Evolutionary conservation across 2,329 filamentous ascomycete species (phyloP).

Genomic region (Aspergillus sp.): DNA sequence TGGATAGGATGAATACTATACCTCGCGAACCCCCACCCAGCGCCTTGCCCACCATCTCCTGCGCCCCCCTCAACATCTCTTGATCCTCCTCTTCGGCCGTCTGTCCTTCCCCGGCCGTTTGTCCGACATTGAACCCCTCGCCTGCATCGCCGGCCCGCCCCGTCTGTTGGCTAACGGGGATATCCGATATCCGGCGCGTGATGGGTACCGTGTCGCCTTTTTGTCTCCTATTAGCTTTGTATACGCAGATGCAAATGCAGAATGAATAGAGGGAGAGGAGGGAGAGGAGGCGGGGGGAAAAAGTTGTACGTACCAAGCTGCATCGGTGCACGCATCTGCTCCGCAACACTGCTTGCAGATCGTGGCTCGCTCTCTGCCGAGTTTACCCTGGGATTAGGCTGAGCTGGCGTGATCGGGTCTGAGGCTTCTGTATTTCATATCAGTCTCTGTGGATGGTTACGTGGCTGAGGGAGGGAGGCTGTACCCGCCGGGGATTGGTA

Average conservation of each 20-base stretch:
- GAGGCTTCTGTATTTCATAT: slow-evolving; percentile 8
- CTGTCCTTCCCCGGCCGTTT: background rate
- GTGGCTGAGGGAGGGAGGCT: background rate
- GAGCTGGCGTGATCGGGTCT: slow-evolving; percentile 10
- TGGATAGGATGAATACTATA: slow-evolving; percentile 1
- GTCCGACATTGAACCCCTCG: slow-evolving; percentile 11
- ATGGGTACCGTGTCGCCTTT: background rate
- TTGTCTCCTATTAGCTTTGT: background rate
- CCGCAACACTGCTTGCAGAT: slow-evolving; percentile 13
- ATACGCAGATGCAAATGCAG: background rate
- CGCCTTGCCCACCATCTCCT: slow-evolving; percentile 19
- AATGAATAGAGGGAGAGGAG: background rate
- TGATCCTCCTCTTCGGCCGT: slow-evolving; percentile 3
- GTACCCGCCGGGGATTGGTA: slow-evolving; percentile 5
- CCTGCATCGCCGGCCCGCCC: slow-evolving; percentile 3
- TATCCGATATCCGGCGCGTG: background rate
- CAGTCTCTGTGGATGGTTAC: background rate
- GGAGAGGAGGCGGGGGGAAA: background rate
- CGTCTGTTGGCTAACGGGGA: slow-evolving; percentile 2
- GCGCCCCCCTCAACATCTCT: slow-evolving; percentile 10
- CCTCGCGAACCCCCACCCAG: slow-evolving; percentile 17
- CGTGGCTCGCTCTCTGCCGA: slow-evolving; percentile 1
- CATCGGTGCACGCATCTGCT: slow-evolving; percentile 10
- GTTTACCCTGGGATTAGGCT: slow-evolving; percentile 1
- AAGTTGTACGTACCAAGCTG: slow-evolving; percentile 14